Percentiles rank a stretch among this genome's conserved stretches.
These are phyloP conservation scores for Trametes cubensis DNA, from an alignment of 768 basidiomycete genomes.

Conservation along the genomic window DNA sequence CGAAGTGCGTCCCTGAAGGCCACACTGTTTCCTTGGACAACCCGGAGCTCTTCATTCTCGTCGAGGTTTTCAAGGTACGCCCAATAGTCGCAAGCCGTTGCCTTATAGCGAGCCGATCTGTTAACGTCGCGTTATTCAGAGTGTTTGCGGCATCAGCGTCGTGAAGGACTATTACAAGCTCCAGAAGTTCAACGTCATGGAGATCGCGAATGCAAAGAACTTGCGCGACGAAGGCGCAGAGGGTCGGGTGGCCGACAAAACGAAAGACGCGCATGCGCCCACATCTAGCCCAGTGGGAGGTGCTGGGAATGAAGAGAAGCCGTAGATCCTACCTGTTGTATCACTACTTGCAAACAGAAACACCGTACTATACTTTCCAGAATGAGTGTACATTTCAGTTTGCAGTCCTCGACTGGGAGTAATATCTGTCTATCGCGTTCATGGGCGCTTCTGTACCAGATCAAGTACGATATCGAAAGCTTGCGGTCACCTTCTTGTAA, in stretches of 20 bases:
- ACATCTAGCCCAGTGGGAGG: not conserved
- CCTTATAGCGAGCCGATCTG: not conserved
- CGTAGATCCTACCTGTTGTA: not conserved
- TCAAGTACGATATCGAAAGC: too few relatives aligned
- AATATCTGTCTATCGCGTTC: too few relatives aligned
- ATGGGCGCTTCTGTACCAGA: too few relatives aligned
- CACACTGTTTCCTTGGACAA: conserved; percentile 69
- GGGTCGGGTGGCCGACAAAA: conserved; percentile 10
- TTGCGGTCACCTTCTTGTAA: too few relatives aligned
- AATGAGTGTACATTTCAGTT: too few relatives aligned
- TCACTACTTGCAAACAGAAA: too few relatives aligned
- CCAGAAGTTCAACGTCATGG: conserved; percentile 80
- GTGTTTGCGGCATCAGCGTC: conserved; percentile 74
- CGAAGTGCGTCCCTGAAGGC: conserved; percentile 66
- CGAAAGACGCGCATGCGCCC: not conserved
- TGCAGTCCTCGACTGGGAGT: too few relatives aligned
- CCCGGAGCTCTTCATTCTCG: conserved; percentile 73
- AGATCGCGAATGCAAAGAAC: conserved; percentile 58
- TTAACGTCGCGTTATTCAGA: conserved; percentile 42
- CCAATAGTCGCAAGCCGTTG: not conserved
- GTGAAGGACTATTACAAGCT: conserved; percentile 71
- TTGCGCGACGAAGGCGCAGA: conserved; percentile 32
- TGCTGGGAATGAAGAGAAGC: not conserved
- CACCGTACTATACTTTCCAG: too few relatives aligned
- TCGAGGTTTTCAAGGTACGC: conserved; percentile 81